phyloP scores from a whole-genome alignment of 1,284 basidiomycete species.

The Schizophyllum amplum region DNA sequence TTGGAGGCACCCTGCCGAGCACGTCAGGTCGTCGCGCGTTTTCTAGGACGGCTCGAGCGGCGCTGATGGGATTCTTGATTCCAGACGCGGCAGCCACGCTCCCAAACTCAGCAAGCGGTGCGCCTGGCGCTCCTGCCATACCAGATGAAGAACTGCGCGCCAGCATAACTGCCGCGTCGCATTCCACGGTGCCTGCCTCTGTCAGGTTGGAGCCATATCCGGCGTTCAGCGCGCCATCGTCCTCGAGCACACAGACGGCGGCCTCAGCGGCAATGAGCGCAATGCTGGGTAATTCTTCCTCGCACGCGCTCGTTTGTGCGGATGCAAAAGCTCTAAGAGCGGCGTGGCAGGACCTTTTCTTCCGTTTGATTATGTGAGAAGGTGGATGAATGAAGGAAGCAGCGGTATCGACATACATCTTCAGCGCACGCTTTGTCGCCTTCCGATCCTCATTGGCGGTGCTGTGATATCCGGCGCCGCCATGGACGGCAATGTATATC shows the following conservation, averaged over 20 bases:
- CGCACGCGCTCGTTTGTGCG: too few relatives aligned
- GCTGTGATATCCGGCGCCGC: conserved; percentile 57
- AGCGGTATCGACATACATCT: conserved; percentile 19
- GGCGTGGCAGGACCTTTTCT: conserved; percentile 27
- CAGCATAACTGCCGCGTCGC: conserved; percentile 67
- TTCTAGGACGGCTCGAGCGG: conserved; percentile 48
- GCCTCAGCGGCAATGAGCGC: conserved; percentile 38
- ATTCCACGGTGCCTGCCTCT: conserved; percentile 59
- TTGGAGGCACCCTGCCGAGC: conserved; percentile 58
- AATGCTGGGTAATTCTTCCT: conserved; percentile 8
- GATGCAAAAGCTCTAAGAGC: conserved; percentile 29
- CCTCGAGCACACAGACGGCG: conserved; percentile 51
- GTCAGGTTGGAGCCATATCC: conserved; percentile 73
- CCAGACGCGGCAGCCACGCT: conserved; percentile 64
- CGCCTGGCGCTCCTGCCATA: conserved; percentile 29
- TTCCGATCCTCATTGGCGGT: conserved; percentile 26
- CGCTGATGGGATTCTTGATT: conserved; percentile 50
- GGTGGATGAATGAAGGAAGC: conserved; percentile 26
- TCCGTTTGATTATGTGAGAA: background rate
- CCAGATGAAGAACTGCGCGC: background rate
- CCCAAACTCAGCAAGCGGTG: conserved; percentile 40
- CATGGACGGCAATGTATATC: conserved; percentile 47
- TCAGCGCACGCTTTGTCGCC: background rate
- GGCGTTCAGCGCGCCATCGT: conserved; percentile 57
- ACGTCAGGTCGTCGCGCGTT: conserved; percentile 39